Evolutionary conservation across 352 stramenopile genomes (phyloP).

Genomic region (Phytopythium boreale): DNA sequence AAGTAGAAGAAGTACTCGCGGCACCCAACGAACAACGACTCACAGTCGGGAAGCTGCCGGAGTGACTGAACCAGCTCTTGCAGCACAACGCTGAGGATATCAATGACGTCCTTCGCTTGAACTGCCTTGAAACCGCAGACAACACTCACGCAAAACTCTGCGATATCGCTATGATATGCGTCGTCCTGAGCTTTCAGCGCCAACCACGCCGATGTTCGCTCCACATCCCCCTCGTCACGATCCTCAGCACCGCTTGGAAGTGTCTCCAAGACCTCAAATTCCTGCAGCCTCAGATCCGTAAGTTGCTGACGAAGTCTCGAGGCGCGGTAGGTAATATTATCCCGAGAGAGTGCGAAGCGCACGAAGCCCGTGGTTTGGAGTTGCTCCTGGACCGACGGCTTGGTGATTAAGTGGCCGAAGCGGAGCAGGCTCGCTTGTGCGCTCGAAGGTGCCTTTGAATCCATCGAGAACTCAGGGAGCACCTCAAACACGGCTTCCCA

Average conservation of each 20-base stretch:
- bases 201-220: not conserved
- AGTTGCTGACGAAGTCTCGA: slow-evolving; percentile 25
- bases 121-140: not conserved
- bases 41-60: slow-evolving; percentile 59
- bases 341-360: not conserved
- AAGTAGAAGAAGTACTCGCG: slow-evolving; percentile 72
- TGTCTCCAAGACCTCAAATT: slow-evolving; percentile 25
- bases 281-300: slow-evolving; percentile 28
- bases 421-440: not conserved
- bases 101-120: not conserved
- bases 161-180: not conserved
- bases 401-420: slow-evolving; percentile 1
- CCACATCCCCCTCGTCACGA: not conserved
- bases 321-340: not conserved
- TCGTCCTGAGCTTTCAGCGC: not conserved
- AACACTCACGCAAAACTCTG: not conserved
- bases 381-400: not conserved
- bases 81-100: not conserved
- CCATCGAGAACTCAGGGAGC: slow-evolving; percentile 9
- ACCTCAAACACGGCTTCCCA: slow-evolving; percentile 32
- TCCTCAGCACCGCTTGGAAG: slow-evolving; percentile 11
- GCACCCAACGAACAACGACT: slow-evolving; percentile 44
- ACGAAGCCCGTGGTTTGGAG: not conserved
- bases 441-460: not conserved
- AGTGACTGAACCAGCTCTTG: slow-evolving; percentile 11